Evolutionary conservation across 768 basidiomycete genomes (phyloP).

Genomic region (Sporobolomyces roseus): DNA sequence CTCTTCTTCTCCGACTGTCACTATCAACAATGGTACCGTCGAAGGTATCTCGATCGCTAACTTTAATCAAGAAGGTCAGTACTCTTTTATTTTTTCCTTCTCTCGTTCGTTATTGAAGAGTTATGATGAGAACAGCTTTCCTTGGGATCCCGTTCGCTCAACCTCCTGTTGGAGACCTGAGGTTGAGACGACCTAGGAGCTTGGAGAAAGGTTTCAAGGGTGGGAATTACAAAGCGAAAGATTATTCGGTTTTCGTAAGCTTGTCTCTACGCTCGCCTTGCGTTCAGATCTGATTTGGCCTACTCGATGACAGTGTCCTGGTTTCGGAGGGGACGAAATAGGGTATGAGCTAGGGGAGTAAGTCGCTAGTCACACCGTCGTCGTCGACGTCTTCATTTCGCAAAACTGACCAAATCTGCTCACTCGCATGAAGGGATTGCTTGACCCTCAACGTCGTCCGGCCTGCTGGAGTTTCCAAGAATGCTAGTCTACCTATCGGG

Average conservation of each 20-base stretch:
- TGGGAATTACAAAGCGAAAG: background rate
- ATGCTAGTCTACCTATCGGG: conserved; percentile 33
- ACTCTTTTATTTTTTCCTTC: background rate
- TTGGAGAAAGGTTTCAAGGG: conserved; percentile 45
- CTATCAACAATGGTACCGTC: conserved; percentile 26
- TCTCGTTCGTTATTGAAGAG: background rate
- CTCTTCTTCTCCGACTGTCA: background rate
- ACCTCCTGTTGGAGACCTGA: conserved; percentile 58
- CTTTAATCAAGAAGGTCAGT: conserved; percentile 14
- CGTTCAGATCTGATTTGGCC: too few species aligned
- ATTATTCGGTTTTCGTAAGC: conserved; percentile 19
- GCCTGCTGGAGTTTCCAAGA: conserved; percentile 19
- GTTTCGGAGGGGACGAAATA: conserved; percentile 25
- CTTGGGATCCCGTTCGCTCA: conserved; percentile 62
- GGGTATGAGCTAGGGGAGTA: conserved; percentile 13
- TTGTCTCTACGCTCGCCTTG: background rate
- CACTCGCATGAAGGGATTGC: conserved; percentile 5
- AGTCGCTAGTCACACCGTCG: background rate
- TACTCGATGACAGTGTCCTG: conserved; percentile 15
- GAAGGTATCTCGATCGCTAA: conserved; percentile 6
- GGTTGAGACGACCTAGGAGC: conserved; percentile 59
- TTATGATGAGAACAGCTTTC: conserved; percentile 50
- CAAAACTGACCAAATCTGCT: too few species aligned
- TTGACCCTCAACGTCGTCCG: conserved; percentile 34
- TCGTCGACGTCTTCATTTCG: too few species aligned